A percentile compares a stretch with the other conserved stretches of the same genome.
These are phyloP conservation scores for Cyberlindnera suaveolens DNA, from an alignment of 805 yeast genomes.

Conservation along the genomic window DNA sequence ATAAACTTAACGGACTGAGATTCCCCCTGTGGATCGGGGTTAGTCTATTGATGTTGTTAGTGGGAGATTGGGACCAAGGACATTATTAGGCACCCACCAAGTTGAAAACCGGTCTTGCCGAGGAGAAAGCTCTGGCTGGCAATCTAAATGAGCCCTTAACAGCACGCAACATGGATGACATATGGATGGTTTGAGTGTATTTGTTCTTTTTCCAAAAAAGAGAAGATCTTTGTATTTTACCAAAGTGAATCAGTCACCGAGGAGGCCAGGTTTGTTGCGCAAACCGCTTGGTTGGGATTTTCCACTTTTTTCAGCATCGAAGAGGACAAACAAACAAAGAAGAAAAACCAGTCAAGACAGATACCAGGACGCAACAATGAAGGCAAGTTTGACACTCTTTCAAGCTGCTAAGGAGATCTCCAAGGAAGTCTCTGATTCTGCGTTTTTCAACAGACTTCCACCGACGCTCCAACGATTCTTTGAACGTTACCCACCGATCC, in stretches of 20 bases:
- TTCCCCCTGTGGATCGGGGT: constrained; percentile 11
- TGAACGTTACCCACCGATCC: constrained; percentile 77
- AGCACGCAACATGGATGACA: neutral
- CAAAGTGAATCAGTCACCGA: neutral
- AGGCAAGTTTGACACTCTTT: constrained; percentile 15
- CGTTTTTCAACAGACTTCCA: constrained; percentile 57
- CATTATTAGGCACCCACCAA: neutral
- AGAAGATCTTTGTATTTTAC: neutral
- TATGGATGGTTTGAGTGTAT: neutral
- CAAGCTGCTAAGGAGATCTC: constrained; percentile 3
- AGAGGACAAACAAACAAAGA: neutral
- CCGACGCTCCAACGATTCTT: constrained; percentile 65
- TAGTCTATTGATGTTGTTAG: neutral
- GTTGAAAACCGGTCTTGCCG: constrained; percentile 2
- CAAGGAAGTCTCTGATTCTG: constrained; percentile 32
- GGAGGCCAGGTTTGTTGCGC: neutral
- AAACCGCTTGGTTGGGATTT: neutral
- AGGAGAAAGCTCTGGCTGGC: constrained; percentile 4
- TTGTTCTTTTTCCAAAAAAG: neutral
- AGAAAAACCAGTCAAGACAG: neutral
- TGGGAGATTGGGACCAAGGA: neutral
- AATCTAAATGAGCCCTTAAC: neutral
- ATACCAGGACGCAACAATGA: constrained; percentile 17
- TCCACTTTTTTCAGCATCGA: neutral
- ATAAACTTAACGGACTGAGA: constrained; percentile 34